Evolutionary conservation across 1,139 yeast genomes (phyloP), one percentile per base, ranked within the genome.

Genomic region (Saccharomyces pastorianus): DNA sequence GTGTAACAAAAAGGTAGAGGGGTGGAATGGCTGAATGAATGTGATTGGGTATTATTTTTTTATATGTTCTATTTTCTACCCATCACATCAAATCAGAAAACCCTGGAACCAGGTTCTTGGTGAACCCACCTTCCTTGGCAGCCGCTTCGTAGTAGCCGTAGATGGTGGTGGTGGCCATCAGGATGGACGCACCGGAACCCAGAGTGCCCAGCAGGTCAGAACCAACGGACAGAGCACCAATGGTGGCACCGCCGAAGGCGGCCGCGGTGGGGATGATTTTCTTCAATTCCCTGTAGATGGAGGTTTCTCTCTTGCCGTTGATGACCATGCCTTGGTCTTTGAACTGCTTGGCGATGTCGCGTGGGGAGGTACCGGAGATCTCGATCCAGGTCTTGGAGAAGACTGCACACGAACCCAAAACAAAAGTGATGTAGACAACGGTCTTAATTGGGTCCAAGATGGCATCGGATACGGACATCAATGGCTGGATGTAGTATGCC

Each of bases 301-400:
- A 84, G 56, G 93, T 82, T 67, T 93, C 98, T 77, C 97, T 85
- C 76, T 88, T 93, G 56, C 98, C 98, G 53, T 96, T 96, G 77
- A 93, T 90, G 54, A 90, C 96, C 72, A 93, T 78, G 55, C 97
- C 97, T 77, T 93, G 98, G 61, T 90, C 97, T 76, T 91, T 93
- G 78, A 93, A 90, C 76, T 93, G 98, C 75, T 89, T 90, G 61
- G 99, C 97, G 63, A 93, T 86, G 69, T 93, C 99, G 67, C 91
- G 82, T 64, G 99, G 97, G 57, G 96, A 85, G 51, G 96, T 81
- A 61, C 97, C 97, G 52, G 95, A 84, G 64, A 93, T 93, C 76
- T 93, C 99, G 65, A 89, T 91, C 99, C 99, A 93, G 52, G 98
- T 90, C 76, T 90, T 91, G 60, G 97, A 90, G 79, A 93, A 93